Base-by-base conservation (phyloP, 371 early-diverging fungal species). In the Fennellomyces sp. region DNA sequence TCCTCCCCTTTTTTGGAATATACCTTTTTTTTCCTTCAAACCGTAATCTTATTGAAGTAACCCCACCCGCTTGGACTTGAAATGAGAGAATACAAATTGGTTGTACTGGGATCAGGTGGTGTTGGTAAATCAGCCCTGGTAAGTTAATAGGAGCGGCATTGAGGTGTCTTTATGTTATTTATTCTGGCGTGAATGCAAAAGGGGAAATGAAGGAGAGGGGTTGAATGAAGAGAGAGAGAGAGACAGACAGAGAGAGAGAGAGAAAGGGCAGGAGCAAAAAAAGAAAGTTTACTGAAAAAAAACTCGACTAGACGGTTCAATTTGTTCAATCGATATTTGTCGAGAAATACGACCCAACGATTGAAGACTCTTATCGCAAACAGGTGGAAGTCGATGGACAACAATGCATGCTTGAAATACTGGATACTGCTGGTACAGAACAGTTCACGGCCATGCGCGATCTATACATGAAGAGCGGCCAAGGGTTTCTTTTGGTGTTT, bases 381-480 rank as follows among this genome's bases (percentile, higher is more conserved):
- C 92, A 92, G 65, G 89, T 93, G 28, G 93, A 93, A 69, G 88
- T 94, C 23, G 94, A 93, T 60, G 88, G 87, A 29, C 87, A 89
- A 58, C 91, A 90, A 69, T 93, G 92, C 67, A 90, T 93, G 90
- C 81, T 94, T 38, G 95, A 94, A 69, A 92, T 94, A 58, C 77
- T 94, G 47, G 94, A 94, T 75, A 94, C 94, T 28, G 94, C 94
- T 38, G 90, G 90, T 28, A 88, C 86, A 61, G 95, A 94, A 70
- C 95, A 93, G 76, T 93, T 93, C 61, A 93, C 94, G 31, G 94
- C 94, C 2, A 93, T 94, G 92, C 88, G 94, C 39, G 95, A 95
- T 72, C 76, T 94, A 10, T 94, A 94, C 68, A 92, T 95, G 92
- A 92, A 93, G 63, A 93, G 90, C 64, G 95, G 95, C 2, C 91